Percentiles rank a stretch among this genome's conserved stretches.
phyloP scores from a whole-genome alignment of 345 rosid genomes.

The Salix purpurea region DNA sequence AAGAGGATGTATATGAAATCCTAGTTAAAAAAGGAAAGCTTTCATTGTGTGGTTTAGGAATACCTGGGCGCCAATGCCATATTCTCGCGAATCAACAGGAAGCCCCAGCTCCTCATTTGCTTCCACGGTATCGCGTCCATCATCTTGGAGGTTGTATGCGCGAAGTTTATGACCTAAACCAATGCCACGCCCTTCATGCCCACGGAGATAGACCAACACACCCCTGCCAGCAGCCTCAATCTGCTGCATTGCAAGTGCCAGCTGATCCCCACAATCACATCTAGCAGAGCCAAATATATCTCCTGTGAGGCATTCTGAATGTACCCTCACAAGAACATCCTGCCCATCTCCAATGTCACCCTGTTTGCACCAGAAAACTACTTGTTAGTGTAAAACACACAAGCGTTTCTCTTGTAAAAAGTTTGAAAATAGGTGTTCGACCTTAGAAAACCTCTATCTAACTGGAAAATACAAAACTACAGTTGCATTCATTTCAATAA shows the following conservation, averaged over 20 bases:
- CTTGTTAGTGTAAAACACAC: background rate
- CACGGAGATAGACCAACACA: constrained; percentile 70
- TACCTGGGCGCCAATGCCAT: constrained; percentile 98
- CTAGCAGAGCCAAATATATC: constrained; percentile 79
- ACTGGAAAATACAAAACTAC: background rate
- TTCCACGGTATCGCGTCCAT: constrained; percentile 81
- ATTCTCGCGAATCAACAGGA: constrained; percentile 92
- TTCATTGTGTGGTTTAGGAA: background rate
- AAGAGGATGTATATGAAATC: background rate
- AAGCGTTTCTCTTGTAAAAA: background rate
- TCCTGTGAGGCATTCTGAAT: constrained; percentile 77
- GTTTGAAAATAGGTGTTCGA: background rate
- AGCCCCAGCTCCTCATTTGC: constrained; percentile 89
- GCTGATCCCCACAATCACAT: constrained; percentile 76
- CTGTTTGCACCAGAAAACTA: constrained; percentile 30
- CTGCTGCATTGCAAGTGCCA: constrained; percentile 79
- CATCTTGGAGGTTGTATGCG: constrained; percentile 84
- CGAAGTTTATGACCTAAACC: constrained; percentile 90
- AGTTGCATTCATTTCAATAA: background rate
- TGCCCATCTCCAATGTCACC: constrained; percentile 74
- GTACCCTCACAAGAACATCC: constrained; percentile 79
- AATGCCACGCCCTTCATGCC: constrained; percentile 91
- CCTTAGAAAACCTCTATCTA: background rate
- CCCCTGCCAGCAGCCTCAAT: constrained; percentile 70
- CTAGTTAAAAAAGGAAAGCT: background rate